Base-by-base conservation (phyloP, 345 rosid genomes). In the Salix arbutifolia region DNA sequence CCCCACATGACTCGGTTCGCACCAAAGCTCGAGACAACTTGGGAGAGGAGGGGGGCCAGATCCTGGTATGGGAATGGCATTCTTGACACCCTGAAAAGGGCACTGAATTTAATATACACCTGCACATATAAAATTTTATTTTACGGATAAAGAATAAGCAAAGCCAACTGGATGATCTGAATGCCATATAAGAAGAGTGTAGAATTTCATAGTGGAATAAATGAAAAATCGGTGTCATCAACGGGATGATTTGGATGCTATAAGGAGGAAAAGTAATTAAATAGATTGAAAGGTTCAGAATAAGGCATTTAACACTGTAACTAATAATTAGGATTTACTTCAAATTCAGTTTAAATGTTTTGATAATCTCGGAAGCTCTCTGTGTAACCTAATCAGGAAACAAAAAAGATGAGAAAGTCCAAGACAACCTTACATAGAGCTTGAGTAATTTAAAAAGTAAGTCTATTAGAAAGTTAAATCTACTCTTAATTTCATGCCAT, bases 1-100 rank as follows among this genome's bases (percentile, higher is more conserved):
- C 97, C 97, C 97, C 99, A 95, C 97, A 95, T 91, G 76, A 95
- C 87, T 52, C 88, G 92, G 68, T 85, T 87, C 65, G 91, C 90
- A 31, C 97, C 97, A 21, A 87, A 93, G 82, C 82, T 77, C 69
- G 93, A 80, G 50, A 93, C 87, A 42, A 87, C 75, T 83, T 89
- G 90, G 50, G 93, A 83, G 28, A 95, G 87, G 77, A 81, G 85
- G 58, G 84, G 80, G 1, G 88, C 74, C 65, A 93, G 83, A 79
- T 95, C 97, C 72, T 80, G 82, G 62, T 88, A 91, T 0, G 99
- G 99, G 79, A 79, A 88, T 13, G 90, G 56, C 71, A 61, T 81
- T 84, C 92, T 91, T 28, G 97, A 95, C 77, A 93, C 82, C 84
- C 97, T 85, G 87, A 92, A 93, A 61, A 93, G 84, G 75, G 97